Conservation (phyloP, 768 basidiomycete species). For the Harrya chromipes region DNA sequence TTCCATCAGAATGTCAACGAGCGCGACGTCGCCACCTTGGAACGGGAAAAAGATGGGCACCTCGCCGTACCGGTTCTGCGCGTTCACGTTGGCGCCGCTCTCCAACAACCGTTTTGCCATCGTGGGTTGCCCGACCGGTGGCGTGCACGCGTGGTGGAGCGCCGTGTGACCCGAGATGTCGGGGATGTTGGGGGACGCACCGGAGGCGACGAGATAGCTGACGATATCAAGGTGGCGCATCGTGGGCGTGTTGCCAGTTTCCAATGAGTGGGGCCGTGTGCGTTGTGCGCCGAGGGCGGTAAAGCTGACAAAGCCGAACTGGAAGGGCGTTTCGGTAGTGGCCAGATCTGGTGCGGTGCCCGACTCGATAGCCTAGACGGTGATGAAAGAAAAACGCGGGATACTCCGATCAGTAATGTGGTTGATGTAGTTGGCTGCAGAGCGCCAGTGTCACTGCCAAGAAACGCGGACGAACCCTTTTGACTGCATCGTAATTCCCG, state of each 20-base stretch:
- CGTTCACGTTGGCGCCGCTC: conserved; percentile 47
- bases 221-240: conserved; percentile 36
- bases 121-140: conserved; percentile 21
- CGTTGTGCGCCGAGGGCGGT: conserved; percentile 42
- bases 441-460: neutral
- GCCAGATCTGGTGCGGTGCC: conserved; percentile 37
- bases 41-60: conserved; percentile 39
- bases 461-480: conserved; percentile 13
- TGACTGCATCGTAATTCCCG: conserved; percentile 19
- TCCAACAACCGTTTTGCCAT: conserved; percentile 41
- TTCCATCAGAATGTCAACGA: conserved; percentile 48
- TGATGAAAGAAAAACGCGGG: neutral
- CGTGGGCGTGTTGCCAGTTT: neutral
- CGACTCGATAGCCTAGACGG: conserved; percentile 18
- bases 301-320: conserved; percentile 42
- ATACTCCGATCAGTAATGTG: too few species aligned
- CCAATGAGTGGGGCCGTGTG: conserved; percentile 15
- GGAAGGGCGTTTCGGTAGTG: conserved; percentile 41
- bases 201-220: conserved; percentile 39
- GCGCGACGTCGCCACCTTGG: conserved; percentile 29
- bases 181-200: conserved; percentile 37
- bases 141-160: conserved; percentile 43
- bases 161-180: conserved; percentile 52
- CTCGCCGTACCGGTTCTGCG: conserved; percentile 47
- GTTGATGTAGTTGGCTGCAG: neutral